Evolutionary conservation across 805 yeast genomes (phyloP), one percentile per base, ranked within the genome.

Genomic region (Hanseniaspora clermontiae): DNA sequence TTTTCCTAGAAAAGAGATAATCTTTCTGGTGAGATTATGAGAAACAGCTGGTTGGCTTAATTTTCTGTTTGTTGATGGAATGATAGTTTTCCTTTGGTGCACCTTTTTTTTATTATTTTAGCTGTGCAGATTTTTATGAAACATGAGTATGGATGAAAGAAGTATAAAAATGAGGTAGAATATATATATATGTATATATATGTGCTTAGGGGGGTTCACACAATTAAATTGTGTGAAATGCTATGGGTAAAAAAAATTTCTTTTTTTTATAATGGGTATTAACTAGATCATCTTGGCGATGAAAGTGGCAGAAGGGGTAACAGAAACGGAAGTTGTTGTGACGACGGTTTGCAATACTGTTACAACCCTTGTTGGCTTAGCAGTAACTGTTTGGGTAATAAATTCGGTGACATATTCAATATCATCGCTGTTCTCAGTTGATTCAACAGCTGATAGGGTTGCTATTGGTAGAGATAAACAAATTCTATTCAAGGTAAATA

Each of bases 401-500:
- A 32, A 55, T 45, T 49, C 52, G 17, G 58, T 55, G n/a, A 55
- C 58, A 17, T 50, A 49, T 43, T 55, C 58, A 38, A 49, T 29
- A 17, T 55, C 58, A 15, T 55, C 51, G 32, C 20, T 32, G 20
- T 31, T 20, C 8, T 43, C 19, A 27, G 8, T 17, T 7, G 49
- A 29, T 8, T 3, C 14, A 5, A 46, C 5, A 10, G 27, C 49
- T 31, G 49, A 46, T 31, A 38, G 32, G 11, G 39, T 17, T 14
- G 31, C 49, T 14, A 46, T 46, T n/a, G 49, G 49, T 19, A 46
- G 31, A 7, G 49, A 29, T 4, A 46, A 15, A 17, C 38, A 17
- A n/a, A 46, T 8, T 32, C 49, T 46, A 24, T 46, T 46, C n/a
- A 46, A 32, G 17, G 49, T 32, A 11, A 46, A 9, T n/a, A 46